phyloP scores from a whole-genome alignment of 1,284 basidiomycete species.

The Megacollybia platyphylla region DNA sequence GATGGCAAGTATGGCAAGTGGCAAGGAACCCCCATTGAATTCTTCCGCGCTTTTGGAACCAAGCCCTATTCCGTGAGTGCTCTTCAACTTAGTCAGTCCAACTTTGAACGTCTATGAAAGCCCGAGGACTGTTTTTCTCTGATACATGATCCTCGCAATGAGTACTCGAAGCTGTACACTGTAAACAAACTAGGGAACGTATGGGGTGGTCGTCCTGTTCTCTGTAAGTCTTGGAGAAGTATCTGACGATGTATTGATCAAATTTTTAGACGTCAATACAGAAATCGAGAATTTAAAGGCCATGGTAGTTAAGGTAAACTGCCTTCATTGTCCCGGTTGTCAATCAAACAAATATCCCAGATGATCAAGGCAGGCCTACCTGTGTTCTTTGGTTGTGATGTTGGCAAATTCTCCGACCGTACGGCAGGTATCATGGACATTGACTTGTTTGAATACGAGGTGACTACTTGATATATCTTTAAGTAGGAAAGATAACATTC shows the following conservation, averaged over 20 bases:
- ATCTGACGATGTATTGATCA: neutral
- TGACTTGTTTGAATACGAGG: constrained; percentile 72
- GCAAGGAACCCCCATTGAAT: constrained; percentile 73
- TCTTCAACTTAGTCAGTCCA: constrained; percentile 4
- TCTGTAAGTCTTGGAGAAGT: constrained; percentile 39
- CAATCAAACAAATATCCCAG: constrained; percentile 12
- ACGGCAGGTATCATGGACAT: constrained; percentile 78
- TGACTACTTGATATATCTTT: constrained; percentile 15
- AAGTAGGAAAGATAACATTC: constrained; percentile 3
- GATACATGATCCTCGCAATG: constrained; percentile 90
- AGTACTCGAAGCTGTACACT: constrained; percentile 77
- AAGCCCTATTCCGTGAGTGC: constrained; percentile 45
- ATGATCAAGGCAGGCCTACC: constrained; percentile 84
- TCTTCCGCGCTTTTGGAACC: constrained; percentile 52
- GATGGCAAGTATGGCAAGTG: constrained; percentile 69
- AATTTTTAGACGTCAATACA: constrained; percentile 76
- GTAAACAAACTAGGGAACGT: constrained; percentile 90
- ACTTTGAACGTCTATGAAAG: constrained; percentile 13
- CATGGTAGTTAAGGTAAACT: constrained; percentile 54
- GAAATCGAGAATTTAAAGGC: constrained; percentile 71
- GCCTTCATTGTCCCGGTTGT: neutral
- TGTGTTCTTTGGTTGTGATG: constrained; percentile 92
- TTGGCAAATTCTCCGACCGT: constrained; percentile 68
- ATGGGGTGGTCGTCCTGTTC: constrained; percentile 74
- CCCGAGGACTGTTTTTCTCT: constrained; percentile 75